These are phyloP conservation scores for Solanum neorickii DNA, from an alignment of 257 asterid species.

Conservation along the genomic window DNA sequence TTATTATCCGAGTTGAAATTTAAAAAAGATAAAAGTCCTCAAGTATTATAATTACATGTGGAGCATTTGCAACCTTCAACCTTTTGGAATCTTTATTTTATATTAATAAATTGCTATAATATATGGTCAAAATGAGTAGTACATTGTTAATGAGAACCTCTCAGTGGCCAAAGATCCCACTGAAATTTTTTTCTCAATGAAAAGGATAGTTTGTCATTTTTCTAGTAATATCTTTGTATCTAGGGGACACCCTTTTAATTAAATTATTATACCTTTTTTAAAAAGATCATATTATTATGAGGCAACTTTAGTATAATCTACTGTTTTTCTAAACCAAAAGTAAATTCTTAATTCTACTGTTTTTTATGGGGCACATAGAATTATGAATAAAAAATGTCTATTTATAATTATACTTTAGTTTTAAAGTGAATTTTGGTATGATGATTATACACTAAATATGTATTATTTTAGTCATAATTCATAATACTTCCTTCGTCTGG, in stretches of 20 bases:
- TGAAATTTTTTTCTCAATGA: not conserved
- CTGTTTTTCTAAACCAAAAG: not conserved
- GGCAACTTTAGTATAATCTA: not conserved
- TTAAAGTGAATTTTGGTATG: not conserved
- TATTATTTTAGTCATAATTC: not conserved
- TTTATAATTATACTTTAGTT: too few relatives aligned
- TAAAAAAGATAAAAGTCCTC: not conserved
- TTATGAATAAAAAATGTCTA: not conserved
- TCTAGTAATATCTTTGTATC: not conserved
- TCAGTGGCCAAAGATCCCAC: not conserved
- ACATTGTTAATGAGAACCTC: not conserved
- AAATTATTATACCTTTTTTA: not conserved
- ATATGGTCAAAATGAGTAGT: not conserved
- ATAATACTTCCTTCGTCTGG: accelerated
- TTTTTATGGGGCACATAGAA: not conserved
- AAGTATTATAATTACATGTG: not conserved
- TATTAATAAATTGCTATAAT: too few relatives aligned
- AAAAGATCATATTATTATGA: not conserved
- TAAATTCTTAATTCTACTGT: not conserved
- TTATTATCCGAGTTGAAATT: not conserved
- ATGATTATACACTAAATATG: not conserved
- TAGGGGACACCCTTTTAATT: not conserved
- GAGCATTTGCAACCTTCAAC: not conserved
- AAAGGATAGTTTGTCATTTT: not conserved
- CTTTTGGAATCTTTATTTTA: not conserved